Conservation (phyloP, 139 green algal genomes). For the Chlamydomonas applanata region DNA sequence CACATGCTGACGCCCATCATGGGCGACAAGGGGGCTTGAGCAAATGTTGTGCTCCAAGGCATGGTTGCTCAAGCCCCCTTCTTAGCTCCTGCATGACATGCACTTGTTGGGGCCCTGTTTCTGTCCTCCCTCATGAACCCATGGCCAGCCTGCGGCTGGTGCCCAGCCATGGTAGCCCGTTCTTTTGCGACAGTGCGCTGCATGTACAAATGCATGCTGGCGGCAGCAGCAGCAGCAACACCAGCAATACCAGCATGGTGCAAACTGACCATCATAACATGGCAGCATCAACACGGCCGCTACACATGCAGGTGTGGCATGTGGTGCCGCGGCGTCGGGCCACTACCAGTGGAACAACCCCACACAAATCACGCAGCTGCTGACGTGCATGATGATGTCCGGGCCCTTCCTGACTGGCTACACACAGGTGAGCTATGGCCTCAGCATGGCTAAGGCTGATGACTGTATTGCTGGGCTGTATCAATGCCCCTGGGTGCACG, state of each 20-base stretch:
- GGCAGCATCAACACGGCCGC: neutral
- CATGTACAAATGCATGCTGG: no score
- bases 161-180: no score
- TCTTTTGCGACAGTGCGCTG: no score
- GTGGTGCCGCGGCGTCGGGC: conserved; percentile 91
- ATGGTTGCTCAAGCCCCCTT: no score
- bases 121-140: no score
- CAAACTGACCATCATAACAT: neutral
- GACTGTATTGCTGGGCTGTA: neutral
- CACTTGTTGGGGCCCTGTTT: no score
- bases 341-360: conserved; percentile 90
- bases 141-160: no score
- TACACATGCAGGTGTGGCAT: conserved; percentile 78
- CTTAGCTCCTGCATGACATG: no score
- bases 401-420: conserved; percentile 97
- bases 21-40: no score
- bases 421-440: conserved; percentile 66
- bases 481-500: neutral
- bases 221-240: no score
- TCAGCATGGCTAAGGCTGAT: neutral
- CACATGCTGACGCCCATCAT: no score
- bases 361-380: conserved; percentile 64
- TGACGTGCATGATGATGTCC: conserved; percentile 92
- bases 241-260: neutral
- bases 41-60: no score